Base-by-base conservation (phyloP, 2,329 filamentous ascomycete genomes). In the Xylogone sp. region DNA sequence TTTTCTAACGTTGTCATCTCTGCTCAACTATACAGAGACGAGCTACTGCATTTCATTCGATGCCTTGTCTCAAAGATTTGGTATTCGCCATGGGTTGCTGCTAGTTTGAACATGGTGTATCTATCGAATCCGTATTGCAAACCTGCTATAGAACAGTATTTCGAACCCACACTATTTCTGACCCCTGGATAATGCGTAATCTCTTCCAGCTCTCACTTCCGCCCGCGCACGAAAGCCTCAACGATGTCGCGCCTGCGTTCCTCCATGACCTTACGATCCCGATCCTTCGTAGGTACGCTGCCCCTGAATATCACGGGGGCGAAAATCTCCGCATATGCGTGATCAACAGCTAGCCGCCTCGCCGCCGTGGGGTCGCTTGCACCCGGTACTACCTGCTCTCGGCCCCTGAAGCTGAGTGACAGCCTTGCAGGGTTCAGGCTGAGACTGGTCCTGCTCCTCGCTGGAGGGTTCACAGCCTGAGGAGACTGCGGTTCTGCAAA, bases 211-310 rank as follows among this genome's bases (percentile, higher is more conserved):
- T 44, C 22, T 42, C 42, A 34, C 43, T 50, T 31, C 48, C 34
- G 46, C 22, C 20, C 48, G 10, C 50, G 53, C 53, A 90, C 63
- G 58, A 95, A 95, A 22, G 90, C 71, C 64, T 91, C 87, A 24
- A 95, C 65, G 12, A 92, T 69, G 9, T 77, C 77, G 51, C 77
- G 75, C 72, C 84, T 87, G 65, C 81, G 80, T 52, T 87, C 87
- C 56, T 85, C 83, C 13, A 76, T 68, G 0, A 72, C 69, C 53
- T 76, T 84, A 57, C 71, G 80, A 53, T 88, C 86, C 68, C 81
- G 65, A 6, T 61, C 62, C 43, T 81, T 80, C 53, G 69, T 76
- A 19, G 65, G 70, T 3, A 65, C 59, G 1, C 71, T 64, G 2
- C 71, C 65, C 7, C 84, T 77, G 53, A 91, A 86, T 12, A 90